Conservation (phyloP, 129 eudicot genomes). For the Kitagawia praeruptora region DNA sequence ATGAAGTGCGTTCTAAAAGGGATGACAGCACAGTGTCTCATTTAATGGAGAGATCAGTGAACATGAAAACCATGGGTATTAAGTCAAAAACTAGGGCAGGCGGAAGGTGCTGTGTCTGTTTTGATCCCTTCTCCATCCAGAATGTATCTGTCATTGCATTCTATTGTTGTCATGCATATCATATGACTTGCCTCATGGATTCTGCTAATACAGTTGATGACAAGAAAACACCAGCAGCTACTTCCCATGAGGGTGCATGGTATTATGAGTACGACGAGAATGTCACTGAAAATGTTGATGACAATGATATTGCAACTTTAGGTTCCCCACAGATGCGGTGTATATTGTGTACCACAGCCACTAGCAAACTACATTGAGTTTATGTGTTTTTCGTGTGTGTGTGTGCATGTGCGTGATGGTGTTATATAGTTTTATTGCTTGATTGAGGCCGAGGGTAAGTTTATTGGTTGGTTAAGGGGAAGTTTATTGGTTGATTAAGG, state of each 20-base stretch:
- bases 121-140: conserved; percentile 76
- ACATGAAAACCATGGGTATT: conserved; percentile 53
- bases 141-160: conserved; percentile 59
- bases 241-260: conserved; percentile 18
- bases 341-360: conserved; percentile 86
- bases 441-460: not conserved
- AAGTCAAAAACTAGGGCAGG: conserved; percentile 83
- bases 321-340: conserved; percentile 67
- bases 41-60: conserved; percentile 38
- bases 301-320: conserved; percentile 27
- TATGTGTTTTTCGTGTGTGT: not conserved
- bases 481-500: not conserved
- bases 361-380: conserved; percentile 30
- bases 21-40: conserved; percentile 29
- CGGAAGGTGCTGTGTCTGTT: conserved; percentile 84
- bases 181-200: conserved; percentile 66
- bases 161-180: conserved; percentile 96
- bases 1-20: conserved; percentile 49
- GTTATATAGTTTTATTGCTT: not conserved
- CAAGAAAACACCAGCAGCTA: conserved; percentile 27
- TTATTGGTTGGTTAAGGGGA: not conserved
- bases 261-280: conserved; percentile 45
- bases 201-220: conserved; percentile 42
- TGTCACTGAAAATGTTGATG: conserved; percentile 41
- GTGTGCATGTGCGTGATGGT: not conserved